These are phyloP conservation scores for Aspergillus brunneoviolaceus DNA, from an alignment of 2,329 filamentous ascomycete species.

Conservation along the genomic window DNA sequence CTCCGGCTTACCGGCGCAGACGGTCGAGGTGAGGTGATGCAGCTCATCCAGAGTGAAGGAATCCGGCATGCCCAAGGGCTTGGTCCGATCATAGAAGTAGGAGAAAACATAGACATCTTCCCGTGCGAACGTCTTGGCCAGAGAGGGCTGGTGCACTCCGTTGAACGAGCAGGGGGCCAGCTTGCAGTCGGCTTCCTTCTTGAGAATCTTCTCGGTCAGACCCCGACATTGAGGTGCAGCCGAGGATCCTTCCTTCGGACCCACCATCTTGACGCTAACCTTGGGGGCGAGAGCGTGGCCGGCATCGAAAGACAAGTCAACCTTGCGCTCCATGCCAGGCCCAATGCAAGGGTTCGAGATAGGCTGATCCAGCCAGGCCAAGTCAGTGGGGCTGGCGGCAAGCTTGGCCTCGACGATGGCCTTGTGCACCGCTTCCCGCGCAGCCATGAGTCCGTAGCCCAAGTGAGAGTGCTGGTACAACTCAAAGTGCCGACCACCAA, in stretches of 20 bases:
- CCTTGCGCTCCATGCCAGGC: conserved; percentile 71
- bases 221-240: conserved; percentile 86
- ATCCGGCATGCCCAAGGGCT: conserved; percentile 96
- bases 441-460: conserved; percentile 94
- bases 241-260: conserved; percentile 63
- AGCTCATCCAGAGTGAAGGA: conserved; percentile 91
- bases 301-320: conserved; percentile 69
- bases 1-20: conserved; percentile 72
- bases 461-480: conserved; percentile 98
- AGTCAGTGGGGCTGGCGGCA: conserved; percentile 59
- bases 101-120: conserved; percentile 97
- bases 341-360: conserved; percentile 84
- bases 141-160: conserved; percentile 87
- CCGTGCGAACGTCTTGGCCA: conserved; percentile 85
- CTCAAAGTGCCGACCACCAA: conserved; percentile 85
- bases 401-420: conserved; percentile 71
- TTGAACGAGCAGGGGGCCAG: conserved; percentile 97
- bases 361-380: conserved; percentile 67
- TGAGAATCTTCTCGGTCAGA: conserved; percentile 84
- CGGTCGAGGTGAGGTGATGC: conserved; percentile 77
- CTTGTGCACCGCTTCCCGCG: conserved; percentile 80
- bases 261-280: conserved; percentile 80
- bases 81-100: conserved; percentile 95
- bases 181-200: conserved; percentile 79
- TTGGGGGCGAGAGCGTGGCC: conserved; percentile 64